Evolutionary conservation across 306 rosid genomes (phyloP).

Genomic region (Quercus aquifolioides): DNA sequence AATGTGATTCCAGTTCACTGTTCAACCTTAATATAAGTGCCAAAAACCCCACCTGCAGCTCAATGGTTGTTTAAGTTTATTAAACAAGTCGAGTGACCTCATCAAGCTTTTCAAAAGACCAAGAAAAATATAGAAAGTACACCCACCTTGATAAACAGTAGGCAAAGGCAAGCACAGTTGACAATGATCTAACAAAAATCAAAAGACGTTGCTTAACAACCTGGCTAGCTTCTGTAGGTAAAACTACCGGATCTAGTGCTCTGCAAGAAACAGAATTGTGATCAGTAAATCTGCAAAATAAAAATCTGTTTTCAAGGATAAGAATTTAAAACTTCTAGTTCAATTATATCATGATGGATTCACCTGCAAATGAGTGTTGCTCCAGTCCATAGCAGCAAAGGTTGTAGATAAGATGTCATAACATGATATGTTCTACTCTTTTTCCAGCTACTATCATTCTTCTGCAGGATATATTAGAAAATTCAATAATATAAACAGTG

Average conservation of each 20-base stretch:
- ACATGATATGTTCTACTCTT: constrained; percentile 65
- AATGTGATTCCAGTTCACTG: neutral
- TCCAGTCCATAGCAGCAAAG: constrained; percentile 82
- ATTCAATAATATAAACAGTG: neutral
- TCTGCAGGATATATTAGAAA: constrained; percentile 48
- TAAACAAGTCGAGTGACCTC: constrained; percentile 6
- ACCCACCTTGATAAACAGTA: constrained; percentile 88
- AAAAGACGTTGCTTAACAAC: constrained; percentile 76
- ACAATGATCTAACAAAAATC: constrained; percentile 78
- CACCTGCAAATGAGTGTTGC: constrained; percentile 92
- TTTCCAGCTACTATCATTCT: constrained; percentile 76
- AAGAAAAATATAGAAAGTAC: constrained; percentile 14
- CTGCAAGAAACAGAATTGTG: constrained; percentile 40
- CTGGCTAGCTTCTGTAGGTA: constrained; percentile 71
- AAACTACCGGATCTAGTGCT: constrained; percentile 70
- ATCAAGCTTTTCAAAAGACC: constrained; percentile 17
- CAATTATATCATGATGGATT: constrained; percentile 15
- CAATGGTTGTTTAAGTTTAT: neutral
- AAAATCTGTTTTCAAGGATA: neutral
- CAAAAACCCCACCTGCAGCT: neutral
- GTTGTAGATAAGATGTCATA: constrained; percentile 68
- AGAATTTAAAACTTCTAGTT: constrained; percentile 8
- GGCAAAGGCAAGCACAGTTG: constrained; percentile 82
- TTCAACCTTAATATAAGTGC: neutral
- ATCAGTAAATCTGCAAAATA: constrained; percentile 14